Evolutionary conservation across 306 rosid species (phyloP).

Genomic region (Sindora glabra): DNA sequence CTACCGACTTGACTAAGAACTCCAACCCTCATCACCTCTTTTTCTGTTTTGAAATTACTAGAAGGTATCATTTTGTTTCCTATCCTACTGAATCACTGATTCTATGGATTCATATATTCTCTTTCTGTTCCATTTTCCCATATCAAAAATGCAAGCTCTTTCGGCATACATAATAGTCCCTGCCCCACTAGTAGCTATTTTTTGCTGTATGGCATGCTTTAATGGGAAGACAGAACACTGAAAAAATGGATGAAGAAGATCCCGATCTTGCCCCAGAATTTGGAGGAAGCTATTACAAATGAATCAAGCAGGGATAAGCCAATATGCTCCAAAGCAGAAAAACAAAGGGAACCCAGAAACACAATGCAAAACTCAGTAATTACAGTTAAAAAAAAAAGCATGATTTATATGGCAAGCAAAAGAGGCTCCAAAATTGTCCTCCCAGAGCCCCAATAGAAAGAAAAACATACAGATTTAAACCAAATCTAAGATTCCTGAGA

Average conservation of each 20-base stretch:
- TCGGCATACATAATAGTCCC: too few relatives aligned
- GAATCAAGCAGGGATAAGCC: background rate
- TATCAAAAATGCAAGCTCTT: too few relatives aligned
- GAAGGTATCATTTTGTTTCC: too few relatives aligned
- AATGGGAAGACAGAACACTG: too few relatives aligned
- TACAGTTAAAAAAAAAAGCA: slow-evolving; percentile 22
- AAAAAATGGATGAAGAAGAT: background rate
- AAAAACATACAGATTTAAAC: slow-evolving; percentile 26
- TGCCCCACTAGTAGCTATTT: too few relatives aligned
- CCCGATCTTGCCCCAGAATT: background rate
- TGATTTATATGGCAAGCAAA: slow-evolving; percentile 37
- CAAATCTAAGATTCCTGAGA: slow-evolving; percentile 20
- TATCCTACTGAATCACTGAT: too few relatives aligned
- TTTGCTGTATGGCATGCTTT: too few relatives aligned
- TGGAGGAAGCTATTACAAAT: background rate
- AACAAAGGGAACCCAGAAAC: background rate
- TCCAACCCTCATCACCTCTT: too few relatives aligned
- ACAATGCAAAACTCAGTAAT: slow-evolving; percentile 10
- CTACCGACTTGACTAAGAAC: too few relatives aligned
- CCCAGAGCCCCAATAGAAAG: slow-evolving; percentile 37
- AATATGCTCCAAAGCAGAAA: background rate
- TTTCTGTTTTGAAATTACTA: too few relatives aligned
- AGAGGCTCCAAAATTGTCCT: slow-evolving; percentile 38
- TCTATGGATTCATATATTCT: too few relatives aligned
- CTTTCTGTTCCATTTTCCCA: too few relatives aligned